phyloP scores from a whole-genome alignment of 345 rosid genomes.

The Erodium maritimum region DNA sequence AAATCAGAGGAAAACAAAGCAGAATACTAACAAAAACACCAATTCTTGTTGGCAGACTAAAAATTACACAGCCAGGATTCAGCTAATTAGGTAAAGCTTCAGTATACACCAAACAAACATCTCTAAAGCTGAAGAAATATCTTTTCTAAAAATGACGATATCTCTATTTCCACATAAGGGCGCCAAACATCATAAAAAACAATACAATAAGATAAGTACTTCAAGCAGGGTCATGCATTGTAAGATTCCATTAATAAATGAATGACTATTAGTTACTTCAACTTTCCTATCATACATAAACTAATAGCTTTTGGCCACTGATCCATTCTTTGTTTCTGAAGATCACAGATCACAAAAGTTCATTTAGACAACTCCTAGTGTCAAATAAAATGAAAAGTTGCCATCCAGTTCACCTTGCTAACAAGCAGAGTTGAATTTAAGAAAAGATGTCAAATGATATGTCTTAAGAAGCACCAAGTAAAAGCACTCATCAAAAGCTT shows the following conservation, averaged over 20 bases:
- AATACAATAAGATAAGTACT: background rate
- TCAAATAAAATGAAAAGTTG: background rate
- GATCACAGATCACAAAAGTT: background rate
- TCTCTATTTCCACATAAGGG: background rate
- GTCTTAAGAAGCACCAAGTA: no score
- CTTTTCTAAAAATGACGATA: background rate
- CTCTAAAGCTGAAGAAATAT: background rate
- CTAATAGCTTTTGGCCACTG: background rate
- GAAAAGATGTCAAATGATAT: no score
- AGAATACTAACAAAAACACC: background rate
- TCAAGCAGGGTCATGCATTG: no score
- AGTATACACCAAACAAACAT: background rate
- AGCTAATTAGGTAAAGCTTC: background rate
- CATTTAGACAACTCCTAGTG: background rate
- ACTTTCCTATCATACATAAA: background rate
- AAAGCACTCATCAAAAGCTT: no score
- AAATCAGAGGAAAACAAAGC: constrained; percentile 11
- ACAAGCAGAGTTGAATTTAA: background rate
- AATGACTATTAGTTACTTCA: no score
- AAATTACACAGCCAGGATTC: background rate
- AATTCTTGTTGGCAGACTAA: background rate
- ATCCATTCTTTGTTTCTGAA: background rate
- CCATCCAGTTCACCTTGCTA: background rate
- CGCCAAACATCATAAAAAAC: background rate
- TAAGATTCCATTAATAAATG: no score